These are phyloP conservation scores for Pterocarpus macrocarpus DNA, from an alignment of 306 rosid genomes.

Conservation along the genomic window DNA sequence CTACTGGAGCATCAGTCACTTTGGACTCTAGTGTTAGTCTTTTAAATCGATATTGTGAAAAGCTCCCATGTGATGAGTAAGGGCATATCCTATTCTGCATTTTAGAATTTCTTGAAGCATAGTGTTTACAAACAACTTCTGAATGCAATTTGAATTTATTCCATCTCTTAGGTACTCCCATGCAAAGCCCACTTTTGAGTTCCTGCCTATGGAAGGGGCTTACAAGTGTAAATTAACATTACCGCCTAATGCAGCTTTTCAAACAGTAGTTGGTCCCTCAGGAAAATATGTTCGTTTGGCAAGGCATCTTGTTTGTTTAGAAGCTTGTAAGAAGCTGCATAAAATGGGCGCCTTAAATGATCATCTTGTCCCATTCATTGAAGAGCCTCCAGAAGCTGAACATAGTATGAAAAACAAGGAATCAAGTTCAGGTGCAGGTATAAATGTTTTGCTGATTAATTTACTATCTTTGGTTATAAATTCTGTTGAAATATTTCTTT, in stretches of 20 bases:
- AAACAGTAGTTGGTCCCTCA: conserved; percentile 70
- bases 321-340: conserved; percentile 93
- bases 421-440: conserved; percentile 73
- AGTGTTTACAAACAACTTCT: conserved; percentile 7
- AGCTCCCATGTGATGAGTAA: conserved; percentile 77
- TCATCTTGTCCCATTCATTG: conserved; percentile 72
- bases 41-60: conserved; percentile 73
- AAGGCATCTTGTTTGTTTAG: conserved; percentile 85
- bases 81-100: conserved; percentile 39
- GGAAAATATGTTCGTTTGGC: conserved; percentile 66
- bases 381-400: conserved; percentile 56
- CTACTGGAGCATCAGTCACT: conserved; percentile 80
- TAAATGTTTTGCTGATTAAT: conserved; percentile 27
- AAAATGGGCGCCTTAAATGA: conserved; percentile 83
- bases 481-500: conserved; percentile 24
- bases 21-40: conserved; percentile 75
- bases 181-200: conserved; percentile 66
- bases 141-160: conserved; percentile 41
- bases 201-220: conserved; percentile 56
- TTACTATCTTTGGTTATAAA: conserved; percentile 11
- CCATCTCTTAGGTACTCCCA: conserved; percentile 63
- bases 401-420: conserved; percentile 56
- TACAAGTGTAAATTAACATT: conserved; percentile 65
- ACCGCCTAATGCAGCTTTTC: conserved; percentile 86
- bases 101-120: conserved; percentile 34